phyloP scores from a whole-genome alignment of 257 asterid species.

The Solanum appendiculatum region DNA sequence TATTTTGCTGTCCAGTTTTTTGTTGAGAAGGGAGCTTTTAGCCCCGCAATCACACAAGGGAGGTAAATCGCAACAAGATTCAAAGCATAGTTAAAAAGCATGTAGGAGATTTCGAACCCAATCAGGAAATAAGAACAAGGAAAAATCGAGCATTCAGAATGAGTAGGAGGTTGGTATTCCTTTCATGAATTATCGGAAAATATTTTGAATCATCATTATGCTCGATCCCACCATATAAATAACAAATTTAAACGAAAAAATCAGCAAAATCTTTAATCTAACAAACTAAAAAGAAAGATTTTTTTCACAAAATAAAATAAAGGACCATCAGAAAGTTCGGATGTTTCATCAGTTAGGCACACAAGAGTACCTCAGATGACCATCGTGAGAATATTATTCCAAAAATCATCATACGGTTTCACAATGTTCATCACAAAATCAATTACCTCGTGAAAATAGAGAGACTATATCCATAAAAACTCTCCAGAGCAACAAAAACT shows the following conservation, averaged over 20 bases:
- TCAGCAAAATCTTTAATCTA: background rate
- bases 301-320: background rate
- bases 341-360: slow-evolving; percentile 40
- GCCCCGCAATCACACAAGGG: no score
- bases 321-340: slow-evolving; percentile 44
- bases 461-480: no score
- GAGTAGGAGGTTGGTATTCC: background rate
- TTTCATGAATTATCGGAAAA: background rate
- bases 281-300: background rate
- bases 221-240: background rate
- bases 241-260: background rate
- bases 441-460: no score
- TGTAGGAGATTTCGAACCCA: background rate
- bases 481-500: no score
- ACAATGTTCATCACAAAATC: no score
- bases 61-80: no score
- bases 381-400: slow-evolving; percentile 72
- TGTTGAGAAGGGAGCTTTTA: no score
- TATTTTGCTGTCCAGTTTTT: no score
- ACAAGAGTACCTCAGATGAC: slow-evolving; percentile 53
- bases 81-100: background rate
- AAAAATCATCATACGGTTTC: slow-evolving; percentile 41
- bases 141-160: background rate
- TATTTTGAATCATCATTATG: background rate
- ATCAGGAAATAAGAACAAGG: background rate